Base-by-base conservation (phyloP, 2,329 filamentous ascomycete genomes). In the Penicillium sp. region DNA sequence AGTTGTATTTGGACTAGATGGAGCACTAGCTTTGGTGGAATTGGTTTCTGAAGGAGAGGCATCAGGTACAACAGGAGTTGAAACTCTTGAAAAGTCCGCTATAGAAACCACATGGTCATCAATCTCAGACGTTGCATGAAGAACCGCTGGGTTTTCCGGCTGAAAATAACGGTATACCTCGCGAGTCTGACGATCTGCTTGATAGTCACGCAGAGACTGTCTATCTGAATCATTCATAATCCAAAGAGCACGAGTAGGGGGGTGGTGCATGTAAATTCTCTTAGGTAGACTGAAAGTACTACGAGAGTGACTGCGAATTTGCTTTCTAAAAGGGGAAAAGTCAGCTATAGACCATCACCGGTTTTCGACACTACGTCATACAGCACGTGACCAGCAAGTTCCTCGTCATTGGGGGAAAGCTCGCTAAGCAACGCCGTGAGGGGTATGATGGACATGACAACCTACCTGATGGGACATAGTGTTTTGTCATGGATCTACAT, bases 111-210 rank as follows among this genome's bases (percentile, higher is more conserved):
- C 18, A 48, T 48, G 33, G 1, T 54, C 41, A 14, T 30, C 43
- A n/a, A 36, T 25, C 22, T 38, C 19, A 11, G 34, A 44, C 13
- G 35, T 43, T 28, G 40, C 18, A 43, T 47, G 53, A 6, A 56
- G 27, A 6, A 43, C 41, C 2, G 51, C 45, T n/a, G 48, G 50
- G 13, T 50, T 53, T 29, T 22, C 35, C 6, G 50, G 53, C 22
- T 52, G 53, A 14, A 57, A 57, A 12, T 57, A 56, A 10, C 53
- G 55, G 34, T 56, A 57, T 18, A 54, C 48, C 29, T 57, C 55
- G 25, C 55, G 55, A 25, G 49, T 33, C 41, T 48, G 55, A 37
- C 53, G 48, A 25, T 54, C 55, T 33, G 40, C 51, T 16, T 42
- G 25, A 14, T 55, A 44, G 14, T 48, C 44, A 16, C 18, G 11